Base-by-base conservation (phyloP, 1,284 basidiomycete genomes). In the Malassezia slooffiae region DNA sequence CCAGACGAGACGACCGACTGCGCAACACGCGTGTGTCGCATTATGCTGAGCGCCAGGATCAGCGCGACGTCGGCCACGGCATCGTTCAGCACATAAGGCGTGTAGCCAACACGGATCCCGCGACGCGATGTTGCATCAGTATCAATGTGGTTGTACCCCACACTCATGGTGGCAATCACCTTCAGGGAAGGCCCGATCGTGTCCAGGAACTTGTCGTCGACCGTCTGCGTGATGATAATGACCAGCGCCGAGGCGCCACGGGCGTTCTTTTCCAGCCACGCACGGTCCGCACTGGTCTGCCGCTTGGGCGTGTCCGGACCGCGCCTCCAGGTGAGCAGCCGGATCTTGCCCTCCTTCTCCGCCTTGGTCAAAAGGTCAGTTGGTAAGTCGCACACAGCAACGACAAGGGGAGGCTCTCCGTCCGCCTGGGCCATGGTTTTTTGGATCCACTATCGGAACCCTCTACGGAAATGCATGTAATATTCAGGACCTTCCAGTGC, bases 11-110 rank as follows among this genome's bases (percentile, higher is more conserved):
- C 83, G 5, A 87, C 59, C 1, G 74, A 66, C 39, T 78, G 76
- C 1, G 79, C 79, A 53, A 47, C 80, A 73, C 26, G 79, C 2
- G 75, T 81, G 36, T 85, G 82, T 15, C 90, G 77, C 39, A 82
- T 78, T 0, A 87, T 85, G 86, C 91, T 93, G 23, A 97, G 76
- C 1, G 81, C 80, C 4, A 97, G 77, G 80, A 91, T 84, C 32
- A 91, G 75, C 0, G 81, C 79, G 9, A 86, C 70, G 68, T 95
- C 90, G 9, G 90, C 89, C 79, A 87, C 86, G 47, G 88, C 85
- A 59, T 85, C 82, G 10, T 83, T 88, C 16, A 93, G 76, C 3
- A 93, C 82, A 45, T 86, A 82, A 0, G 89, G 89, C 0, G 89
- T 95, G 70, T 89, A 87, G 4, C 91, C 91, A 10, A 96, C 71